Evolutionary conservation across 1,139 yeast genomes (phyloP).

Genomic region (Pneumocystis sp.): DNA sequence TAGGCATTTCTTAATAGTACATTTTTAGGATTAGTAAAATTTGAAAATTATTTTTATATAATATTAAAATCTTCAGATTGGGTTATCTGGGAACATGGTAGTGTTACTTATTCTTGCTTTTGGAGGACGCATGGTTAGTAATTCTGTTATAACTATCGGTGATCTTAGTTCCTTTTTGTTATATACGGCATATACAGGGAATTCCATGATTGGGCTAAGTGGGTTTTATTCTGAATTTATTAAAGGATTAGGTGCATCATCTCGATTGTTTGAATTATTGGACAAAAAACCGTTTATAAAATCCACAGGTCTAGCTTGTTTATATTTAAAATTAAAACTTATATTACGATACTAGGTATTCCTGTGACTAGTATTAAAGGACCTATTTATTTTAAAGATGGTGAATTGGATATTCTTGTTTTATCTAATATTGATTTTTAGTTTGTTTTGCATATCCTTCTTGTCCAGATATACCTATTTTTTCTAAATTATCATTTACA

Average conservation of each 20-base stretch:
- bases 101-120: constrained; percentile 60
- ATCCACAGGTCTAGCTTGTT: constrained; percentile 32
- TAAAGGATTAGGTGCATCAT: constrained; percentile 96
- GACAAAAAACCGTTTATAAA: constrained; percentile 60
- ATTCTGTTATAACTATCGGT: constrained; percentile 65
- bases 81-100: constrained; percentile 66
- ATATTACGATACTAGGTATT: constrained; percentile 6
- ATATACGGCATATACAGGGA: constrained; percentile 85
- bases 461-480: constrained; percentile 57
- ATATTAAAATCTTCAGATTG: constrained; percentile 29
- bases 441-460: constrained; percentile 76
- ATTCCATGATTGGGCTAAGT: constrained; percentile 77
- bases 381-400: constrained; percentile 43
- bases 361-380: constrained; percentile 30
- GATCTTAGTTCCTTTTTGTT: constrained; percentile 85
- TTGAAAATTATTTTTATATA: not conserved
- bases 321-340: constrained; percentile 1
- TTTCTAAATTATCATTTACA: constrained; percentile 46
- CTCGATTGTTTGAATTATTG: constrained; percentile 72
- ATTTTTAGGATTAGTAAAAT: not conserved
- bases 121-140: constrained; percentile 65
- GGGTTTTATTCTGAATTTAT: constrained; percentile 82
- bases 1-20: not conserved
- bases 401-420: not conserved
- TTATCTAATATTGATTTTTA: not conserved